Evolutionary conservation across 371 early-diverging fungal genomes (phyloP).

Genomic region (Mucor mucedo): DNA sequence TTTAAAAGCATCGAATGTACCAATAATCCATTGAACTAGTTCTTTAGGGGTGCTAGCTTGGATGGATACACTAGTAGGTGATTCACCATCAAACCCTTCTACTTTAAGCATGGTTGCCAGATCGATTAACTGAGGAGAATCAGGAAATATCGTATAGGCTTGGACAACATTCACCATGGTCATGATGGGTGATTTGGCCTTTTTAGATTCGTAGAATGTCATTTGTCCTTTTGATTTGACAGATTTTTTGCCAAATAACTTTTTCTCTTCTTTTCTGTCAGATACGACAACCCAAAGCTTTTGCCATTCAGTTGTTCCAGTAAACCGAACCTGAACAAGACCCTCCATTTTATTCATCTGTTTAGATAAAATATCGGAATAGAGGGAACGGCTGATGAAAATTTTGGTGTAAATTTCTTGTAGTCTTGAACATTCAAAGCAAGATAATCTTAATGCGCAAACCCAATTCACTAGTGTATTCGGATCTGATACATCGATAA

Average conservation of each 20-base stretch:
- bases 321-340: constrained; percentile 56
- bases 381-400: constrained; percentile 47
- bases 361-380: constrained; percentile 20
- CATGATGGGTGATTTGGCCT: constrained; percentile 49
- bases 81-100: constrained; percentile 19
- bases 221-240: constrained; percentile 46
- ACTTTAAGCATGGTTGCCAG: constrained; percentile 25
- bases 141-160: constrained; percentile 69
- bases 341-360: constrained; percentile 41
- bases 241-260: constrained; percentile 50
- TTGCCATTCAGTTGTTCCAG: constrained; percentile 60
- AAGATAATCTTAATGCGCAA: constrained; percentile 70
- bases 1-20: constrained; percentile 45
- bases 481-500: constrained; percentile 51
- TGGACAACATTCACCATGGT: constrained; percentile 58
- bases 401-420: constrained; percentile 70
- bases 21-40: constrained; percentile 39
- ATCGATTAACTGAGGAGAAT: constrained; percentile 28
- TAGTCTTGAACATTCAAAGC: constrained; percentile 67
- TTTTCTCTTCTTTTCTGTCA: constrained; percentile 57
- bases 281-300: constrained; percentile 59
- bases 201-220: constrained; percentile 54
- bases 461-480: constrained; percentile 54
- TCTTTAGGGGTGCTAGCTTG: constrained; percentile 34
- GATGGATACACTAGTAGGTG: constrained; percentile 12